These are phyloP conservation scores for Zelonia costaricensis DNA, from an alignment of 208 protist genomes.

Conservation along the genomic window DNA sequence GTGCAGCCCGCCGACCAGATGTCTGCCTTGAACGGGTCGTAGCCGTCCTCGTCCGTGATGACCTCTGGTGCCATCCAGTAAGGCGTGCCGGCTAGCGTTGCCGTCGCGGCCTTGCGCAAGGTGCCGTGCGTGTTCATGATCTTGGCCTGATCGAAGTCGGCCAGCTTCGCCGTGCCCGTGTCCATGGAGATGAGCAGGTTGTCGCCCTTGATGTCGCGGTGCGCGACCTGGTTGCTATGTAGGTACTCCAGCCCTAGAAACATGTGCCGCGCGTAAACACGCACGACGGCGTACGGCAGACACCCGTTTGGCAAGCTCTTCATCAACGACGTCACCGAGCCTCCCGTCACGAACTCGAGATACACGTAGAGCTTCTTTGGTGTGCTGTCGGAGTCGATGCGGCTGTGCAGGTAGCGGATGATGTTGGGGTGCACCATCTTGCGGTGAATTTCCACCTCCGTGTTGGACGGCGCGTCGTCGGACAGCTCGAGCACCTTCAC, in stretches of 20 bases:
- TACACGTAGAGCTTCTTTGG: conserved; percentile 91
- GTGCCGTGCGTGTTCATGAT: conserved; percentile 90
- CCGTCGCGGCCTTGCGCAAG: conserved; percentile 84
- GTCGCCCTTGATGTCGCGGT: conserved; percentile 92
- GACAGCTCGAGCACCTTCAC: conserved; percentile 89
- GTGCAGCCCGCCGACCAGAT: conserved; percentile 93
- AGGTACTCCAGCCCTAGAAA: conserved; percentile 87
- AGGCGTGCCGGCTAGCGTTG: conserved; percentile 85
- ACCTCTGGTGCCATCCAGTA: conserved; percentile 94
- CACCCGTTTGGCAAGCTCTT: conserved; percentile 78
- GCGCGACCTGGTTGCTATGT: conserved; percentile 88
- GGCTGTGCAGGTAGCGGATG: conserved; percentile 89
- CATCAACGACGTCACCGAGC: conserved; percentile 90
- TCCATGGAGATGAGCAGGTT: conserved; percentile 94
- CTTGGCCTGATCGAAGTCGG: conserved; percentile 98
- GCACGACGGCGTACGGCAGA: conserved; percentile 74
- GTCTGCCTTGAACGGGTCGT: conserved; percentile 91
- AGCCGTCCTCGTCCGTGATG: conserved; percentile 89
- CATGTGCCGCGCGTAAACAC: conserved; percentile 88
- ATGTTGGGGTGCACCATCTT: conserved; percentile 92
- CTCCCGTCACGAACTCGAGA: conserved; percentile 92
- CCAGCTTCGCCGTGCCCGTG: conserved; percentile 95
- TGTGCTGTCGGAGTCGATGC: conserved; percentile 73
- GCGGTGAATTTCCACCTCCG: conserved; percentile 90
- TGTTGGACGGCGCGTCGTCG: conserved; percentile 82